These are phyloP conservation scores for Omphalotus guepiniiformis DNA, from an alignment of 768 basidiomycete genomes.

Conservation along the genomic window DNA sequence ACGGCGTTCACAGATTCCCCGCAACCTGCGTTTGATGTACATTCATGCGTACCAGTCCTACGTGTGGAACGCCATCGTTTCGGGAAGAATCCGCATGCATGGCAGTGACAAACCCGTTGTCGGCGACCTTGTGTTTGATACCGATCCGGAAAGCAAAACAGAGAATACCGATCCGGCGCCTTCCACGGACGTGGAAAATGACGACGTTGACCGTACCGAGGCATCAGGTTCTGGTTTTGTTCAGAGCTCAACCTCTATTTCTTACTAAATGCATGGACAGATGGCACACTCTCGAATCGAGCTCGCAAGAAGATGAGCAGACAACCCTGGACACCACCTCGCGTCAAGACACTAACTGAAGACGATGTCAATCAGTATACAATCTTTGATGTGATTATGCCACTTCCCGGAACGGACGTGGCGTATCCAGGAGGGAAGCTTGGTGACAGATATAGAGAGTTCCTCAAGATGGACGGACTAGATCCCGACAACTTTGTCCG, in stretches of 20 bases:
- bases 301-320: conserved; percentile 29
- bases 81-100: conserved; percentile 80
- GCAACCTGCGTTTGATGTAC: conserved; percentile 94
- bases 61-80: conserved; percentile 96
- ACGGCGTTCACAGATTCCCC: conserved; percentile 80
- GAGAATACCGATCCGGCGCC: conserved; percentile 28
- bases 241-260: background rate
- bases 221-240: conserved; percentile 10
- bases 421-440: conserved; percentile 85
- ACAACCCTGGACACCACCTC: conserved; percentile 62
- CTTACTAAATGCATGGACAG: background rate
- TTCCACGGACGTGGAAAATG: conserved; percentile 29
- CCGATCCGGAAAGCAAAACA: conserved; percentile 24
- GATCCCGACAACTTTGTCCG: conserved; percentile 87
- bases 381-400: conserved; percentile 95
- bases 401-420: conserved; percentile 93
- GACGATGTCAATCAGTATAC: conserved; percentile 77
- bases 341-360: conserved; percentile 72
- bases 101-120: conserved; percentile 71
- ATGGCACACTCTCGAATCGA: conserved; percentile 14
- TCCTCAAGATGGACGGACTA: conserved; percentile 79
- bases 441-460: conserved; percentile 83
- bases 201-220: conserved; percentile 28
- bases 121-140: conserved; percentile 88
- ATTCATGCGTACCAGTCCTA: conserved; percentile 98